Evolutionary conservation across 73 alveolate species (phyloP).

Genomic region (Symbiodinium natans): DNA sequence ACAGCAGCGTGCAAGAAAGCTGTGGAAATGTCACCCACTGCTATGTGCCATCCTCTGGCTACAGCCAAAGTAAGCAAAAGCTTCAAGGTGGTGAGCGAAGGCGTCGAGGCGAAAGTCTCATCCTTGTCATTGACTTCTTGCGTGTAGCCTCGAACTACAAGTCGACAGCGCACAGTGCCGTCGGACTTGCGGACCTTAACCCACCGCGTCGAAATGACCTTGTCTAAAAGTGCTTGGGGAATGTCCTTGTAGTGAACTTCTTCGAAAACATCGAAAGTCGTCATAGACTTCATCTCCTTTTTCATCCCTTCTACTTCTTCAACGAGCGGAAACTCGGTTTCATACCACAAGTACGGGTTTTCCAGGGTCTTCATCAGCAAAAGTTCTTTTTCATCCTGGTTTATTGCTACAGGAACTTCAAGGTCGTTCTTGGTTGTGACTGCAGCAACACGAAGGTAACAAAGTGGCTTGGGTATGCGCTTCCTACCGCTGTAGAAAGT

Average conservation of each 20-base stretch:
- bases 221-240: not conserved
- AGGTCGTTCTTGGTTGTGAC: not conserved
- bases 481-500: no score
- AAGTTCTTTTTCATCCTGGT: not conserved
- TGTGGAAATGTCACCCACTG: no score
- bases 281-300: not conserved
- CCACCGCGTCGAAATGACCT: not conserved
- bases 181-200: not conserved
- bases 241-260: not conserved
- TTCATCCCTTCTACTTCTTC: not conserved
- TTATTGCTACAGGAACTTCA: not conserved
- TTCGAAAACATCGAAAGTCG: not conserved
- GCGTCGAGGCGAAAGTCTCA: no score
- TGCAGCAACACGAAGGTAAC: not conserved
- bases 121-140: no score
- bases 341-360: not conserved
- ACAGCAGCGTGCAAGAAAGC: no score
- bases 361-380: not conserved
- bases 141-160: no score
- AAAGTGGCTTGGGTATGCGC: no score
- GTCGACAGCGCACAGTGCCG: not conserved
- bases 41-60: no score
- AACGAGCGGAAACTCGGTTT: not conserved
- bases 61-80: no score
- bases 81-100: no score